These are phyloP conservation scores for Tolypocladium amazonense DNA, from an alignment of 2,329 filamentous ascomycete species.

Conservation along the genomic window DNA sequence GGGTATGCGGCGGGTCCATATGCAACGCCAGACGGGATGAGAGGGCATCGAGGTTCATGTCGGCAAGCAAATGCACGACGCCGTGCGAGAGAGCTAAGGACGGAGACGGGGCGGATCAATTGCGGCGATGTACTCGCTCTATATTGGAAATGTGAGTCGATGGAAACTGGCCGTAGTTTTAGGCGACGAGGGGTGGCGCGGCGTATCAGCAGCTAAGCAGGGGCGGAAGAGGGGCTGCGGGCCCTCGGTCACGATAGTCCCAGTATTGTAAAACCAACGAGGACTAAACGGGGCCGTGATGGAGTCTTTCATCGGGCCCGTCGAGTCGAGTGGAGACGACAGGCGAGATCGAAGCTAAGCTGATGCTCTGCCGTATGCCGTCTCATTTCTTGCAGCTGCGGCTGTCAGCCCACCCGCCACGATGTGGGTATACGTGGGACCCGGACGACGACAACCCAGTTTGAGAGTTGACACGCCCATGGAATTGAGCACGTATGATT, in stretches of 20 bases:
- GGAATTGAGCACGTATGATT: neutral
- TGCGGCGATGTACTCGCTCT: neutral
- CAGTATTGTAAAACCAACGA: neutral
- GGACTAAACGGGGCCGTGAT: neutral
- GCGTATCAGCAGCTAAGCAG: neutral
- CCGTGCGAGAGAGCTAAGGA: neutral
- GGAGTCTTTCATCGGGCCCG: neutral
- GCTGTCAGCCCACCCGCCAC: neutral
- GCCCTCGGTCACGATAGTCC: neutral
- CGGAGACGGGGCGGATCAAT: neutral
- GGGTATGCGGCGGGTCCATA: neutral
- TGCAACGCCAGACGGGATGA: neutral
- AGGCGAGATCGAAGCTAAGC: neutral
- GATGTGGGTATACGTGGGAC: neutral
- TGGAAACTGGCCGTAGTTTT: neutral
- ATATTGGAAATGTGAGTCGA: neutral
- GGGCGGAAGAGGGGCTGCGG: neutral
- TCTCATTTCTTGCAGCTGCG: neutral
- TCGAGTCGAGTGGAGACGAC: neutral
- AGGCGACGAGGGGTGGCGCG: neutral
- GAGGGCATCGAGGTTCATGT: slow-evolving; percentile 24
- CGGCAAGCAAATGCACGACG: slow-evolving; percentile 19
- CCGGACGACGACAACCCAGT: neutral
- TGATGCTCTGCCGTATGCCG: neutral
- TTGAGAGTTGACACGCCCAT: neutral